Evolutionary conservation across 192 early-diverging fungal genomes (phyloP), one percentile per base, ranked within the genome.

Genomic region (Coemansia sp.): DNA sequence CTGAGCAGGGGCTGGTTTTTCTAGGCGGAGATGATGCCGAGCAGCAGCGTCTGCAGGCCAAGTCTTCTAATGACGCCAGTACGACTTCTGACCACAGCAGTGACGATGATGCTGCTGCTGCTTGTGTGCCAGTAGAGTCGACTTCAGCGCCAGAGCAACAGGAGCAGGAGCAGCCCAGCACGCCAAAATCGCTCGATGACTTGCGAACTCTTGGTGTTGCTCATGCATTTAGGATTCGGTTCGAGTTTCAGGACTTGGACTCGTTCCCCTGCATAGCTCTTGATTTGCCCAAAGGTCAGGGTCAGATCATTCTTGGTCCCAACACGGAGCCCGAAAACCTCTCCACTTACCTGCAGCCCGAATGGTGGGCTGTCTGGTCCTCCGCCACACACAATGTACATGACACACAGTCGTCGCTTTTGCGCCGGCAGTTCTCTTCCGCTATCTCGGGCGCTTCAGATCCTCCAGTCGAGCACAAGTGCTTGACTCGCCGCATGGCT

Each of bases 1-100:
- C 53, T 7, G 64, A 68, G 26, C 74, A 78, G 35, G 74, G 74
- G 2, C 49, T 78, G 23, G 72, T 69, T 14, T 76, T 76, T 31
- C 18, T 76, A 19, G 66, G 72, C 1, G 16, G 43, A 16, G 66
- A 59, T 19, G 47, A 43, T 30, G 31, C 20, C 11, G 48, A 55
- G 52, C 58, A 61, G 42, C 49, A 52, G 55, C 36, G 49, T 16
- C 50, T 38, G 26, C 31, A 42, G 48, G 21, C 18, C 40, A 38
- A 40, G 13, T 2, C 23, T 18, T 18, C 50, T 19, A 9, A 4
- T 21, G 16, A 13, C 38, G 7, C 19, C 23, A 28, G 21, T 4
- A 15, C 20, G 8, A 9, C 26, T 7, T 30, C 41, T 16, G 26
- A 50, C 21, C 31, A 38, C 57, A 35, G 20, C 54, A 46, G 28